Conservation (phyloP, 139 green algal genomes). For the Yamagishiella unicocca region DNA sequence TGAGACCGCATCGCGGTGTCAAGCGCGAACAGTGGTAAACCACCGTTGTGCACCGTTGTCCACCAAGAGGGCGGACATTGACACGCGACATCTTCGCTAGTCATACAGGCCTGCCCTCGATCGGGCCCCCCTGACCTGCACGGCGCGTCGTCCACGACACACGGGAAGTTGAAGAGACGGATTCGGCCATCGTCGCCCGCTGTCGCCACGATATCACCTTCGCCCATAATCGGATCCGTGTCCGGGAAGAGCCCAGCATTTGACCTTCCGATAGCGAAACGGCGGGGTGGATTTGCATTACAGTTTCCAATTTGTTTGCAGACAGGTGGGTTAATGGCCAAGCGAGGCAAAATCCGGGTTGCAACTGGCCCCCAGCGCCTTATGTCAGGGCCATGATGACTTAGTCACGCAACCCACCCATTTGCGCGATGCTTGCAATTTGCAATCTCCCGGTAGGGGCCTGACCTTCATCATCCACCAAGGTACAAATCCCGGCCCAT, state of each 20-base stretch:
- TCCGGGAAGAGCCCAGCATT: slow-evolving; percentile 44
- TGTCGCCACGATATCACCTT: slow-evolving; percentile 55
- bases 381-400: slow-evolving; percentile 8
- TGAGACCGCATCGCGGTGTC: no score
- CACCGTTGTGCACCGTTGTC: no score
- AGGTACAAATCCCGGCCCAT: not conserved
- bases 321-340: no score
- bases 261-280: no score
- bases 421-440: not conserved
- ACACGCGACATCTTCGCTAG: no score
- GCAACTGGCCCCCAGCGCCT: no score
- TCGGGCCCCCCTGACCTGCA: slow-evolving; percentile 48
- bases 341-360: no score
- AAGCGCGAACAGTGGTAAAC: no score
- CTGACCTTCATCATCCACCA: not conserved
- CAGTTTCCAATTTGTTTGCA: no score
- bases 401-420: not conserved
- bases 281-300: no score
- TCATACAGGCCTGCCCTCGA: no score
- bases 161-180: slow-evolving; percentile 77
- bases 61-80: no score
- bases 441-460: not conserved
- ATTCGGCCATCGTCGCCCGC: slow-evolving; percentile 63
- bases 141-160: slow-evolving; percentile 73
- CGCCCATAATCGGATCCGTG: slow-evolving; percentile 54